Evolutionary conservation across 352 stramenopile genomes (phyloP), one percentile per base, ranked within the genome.

Genomic region (Nothophytophthora sp.): DNA sequence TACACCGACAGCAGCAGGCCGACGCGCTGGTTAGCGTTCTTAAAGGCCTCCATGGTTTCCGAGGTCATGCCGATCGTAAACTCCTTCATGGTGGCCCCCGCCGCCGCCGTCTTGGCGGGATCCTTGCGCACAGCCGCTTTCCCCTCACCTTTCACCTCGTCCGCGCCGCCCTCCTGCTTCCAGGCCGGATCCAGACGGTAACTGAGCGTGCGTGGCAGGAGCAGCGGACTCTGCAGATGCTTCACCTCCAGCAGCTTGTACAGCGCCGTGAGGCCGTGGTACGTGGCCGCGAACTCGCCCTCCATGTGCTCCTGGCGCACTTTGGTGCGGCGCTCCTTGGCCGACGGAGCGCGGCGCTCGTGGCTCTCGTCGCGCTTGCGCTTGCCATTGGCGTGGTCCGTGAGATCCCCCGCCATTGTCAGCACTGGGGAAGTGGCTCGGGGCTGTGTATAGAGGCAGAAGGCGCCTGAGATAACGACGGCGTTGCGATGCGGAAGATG

Each of bases 191-290:
- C 63, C 28, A 83, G 45, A 12, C 84, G 84, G 68, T 92, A 95
- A 49, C 76, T 86, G 24, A 95, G 71, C 54, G 84, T 81, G 32
- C 84, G 76, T 40, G 84, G 76, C 43, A 95, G 63, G 67, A 95
- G 81, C 20, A 92, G 66, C 32, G 84, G 84, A 19, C 68, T 79
- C 46, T 77, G 57, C 32, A 91, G 57, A 44, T 95, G 82, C 56
- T 83, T 49, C 18, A 90, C 53, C 53, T 95, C 84, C 27, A 95
- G 63, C 51, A 85, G 62, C 63, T 95, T 95, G 64, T 95, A 95
- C 24, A 95, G 69, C 40, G 80, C 65, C 48, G 82, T 95, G 48
- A 88, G 63, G 2, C 62, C 73, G 42, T 88, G 75, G 62, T 90
- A 95, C 50, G 79, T 81, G 23, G 74, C 76, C n/a, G 74, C 70